A percentile compares a stretch with the other conserved stretches of the same genome.
phyloP scores from a whole-genome alignment of 345 rosid species.

The Adansonia digitata region DNA sequence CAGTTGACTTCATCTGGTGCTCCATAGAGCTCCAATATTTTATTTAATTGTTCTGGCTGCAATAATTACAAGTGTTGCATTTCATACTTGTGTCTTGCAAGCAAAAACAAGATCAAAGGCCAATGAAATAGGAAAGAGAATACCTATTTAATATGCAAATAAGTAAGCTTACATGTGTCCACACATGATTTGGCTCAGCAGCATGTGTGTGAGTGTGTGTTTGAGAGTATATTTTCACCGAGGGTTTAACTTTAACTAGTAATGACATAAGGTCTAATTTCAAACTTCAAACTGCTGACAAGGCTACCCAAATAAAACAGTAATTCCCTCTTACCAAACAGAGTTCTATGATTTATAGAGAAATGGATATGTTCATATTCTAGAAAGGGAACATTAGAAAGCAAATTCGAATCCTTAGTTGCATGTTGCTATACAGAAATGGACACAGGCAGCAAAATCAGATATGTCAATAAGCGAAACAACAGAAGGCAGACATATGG shows the following conservation, averaged over 20 bases:
- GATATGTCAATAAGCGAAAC: neutral
- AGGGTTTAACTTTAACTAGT: neutral
- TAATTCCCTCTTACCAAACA: too few relatives aligned
- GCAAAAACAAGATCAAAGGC: neutral
- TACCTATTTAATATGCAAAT: neutral
- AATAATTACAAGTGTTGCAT: neutral
- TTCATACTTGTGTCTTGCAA: neutral
- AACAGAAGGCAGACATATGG: neutral
- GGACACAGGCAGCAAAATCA: neutral
- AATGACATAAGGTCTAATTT: neutral
- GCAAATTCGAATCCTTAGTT: neutral
- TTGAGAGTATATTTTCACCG: neutral
- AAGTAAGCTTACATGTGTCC: neutral
- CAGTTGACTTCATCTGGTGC: conserved; percentile 64
- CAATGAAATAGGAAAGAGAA: neutral
- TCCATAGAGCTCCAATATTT: conserved; percentile 71
- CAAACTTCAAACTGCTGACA: too few relatives aligned
- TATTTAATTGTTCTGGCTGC: conserved; percentile 67
- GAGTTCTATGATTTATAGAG: too few relatives aligned
- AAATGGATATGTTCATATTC: too few relatives aligned
- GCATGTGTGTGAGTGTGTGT: neutral
- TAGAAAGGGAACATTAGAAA: neutral
- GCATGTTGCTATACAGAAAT: neutral
- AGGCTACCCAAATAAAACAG: too few relatives aligned
- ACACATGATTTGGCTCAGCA: neutral